phyloP scores from a whole-genome alignment of 139 green algal genomes.

The Deuterostichococcus epilithicus region DNA sequence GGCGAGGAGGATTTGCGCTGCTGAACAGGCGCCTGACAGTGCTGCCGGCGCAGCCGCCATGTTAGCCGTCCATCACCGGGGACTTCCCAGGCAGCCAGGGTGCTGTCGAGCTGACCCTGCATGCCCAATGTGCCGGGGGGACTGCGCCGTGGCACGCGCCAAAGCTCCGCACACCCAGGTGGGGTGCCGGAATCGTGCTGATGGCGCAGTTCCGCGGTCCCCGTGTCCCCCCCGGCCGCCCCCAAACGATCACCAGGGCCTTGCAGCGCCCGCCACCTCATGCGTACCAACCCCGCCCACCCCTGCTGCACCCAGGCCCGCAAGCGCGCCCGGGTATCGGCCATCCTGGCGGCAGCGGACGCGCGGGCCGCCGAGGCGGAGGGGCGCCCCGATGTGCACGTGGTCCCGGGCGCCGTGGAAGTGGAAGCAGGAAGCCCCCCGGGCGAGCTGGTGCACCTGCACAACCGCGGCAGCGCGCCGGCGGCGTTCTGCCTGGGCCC shows the following conservation, averaged over 20 bases:
- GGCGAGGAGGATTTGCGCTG: background rate
- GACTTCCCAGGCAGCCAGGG: background rate
- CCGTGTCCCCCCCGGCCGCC: too few relatives aligned
- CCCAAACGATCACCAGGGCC: background rate
- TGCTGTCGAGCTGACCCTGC: too few relatives aligned
- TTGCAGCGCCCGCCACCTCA: background rate
- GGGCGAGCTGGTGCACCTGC: background rate
- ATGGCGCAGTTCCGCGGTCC: too few relatives aligned
- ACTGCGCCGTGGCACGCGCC: too few relatives aligned
- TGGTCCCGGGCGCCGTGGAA: background rate
- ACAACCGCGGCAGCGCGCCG: background rate
- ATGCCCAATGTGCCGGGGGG: too few relatives aligned
- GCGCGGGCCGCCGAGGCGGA: too few relatives aligned
- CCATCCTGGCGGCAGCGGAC: background rate
- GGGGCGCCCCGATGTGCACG: background rate
- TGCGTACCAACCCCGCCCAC: conserved; percentile 16
- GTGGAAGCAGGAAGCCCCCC: background rate
- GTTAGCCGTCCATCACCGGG: background rate
- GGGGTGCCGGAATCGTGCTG: too few relatives aligned
- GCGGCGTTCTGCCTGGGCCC: conserved; percentile 3
- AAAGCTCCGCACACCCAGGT: too few relatives aligned
- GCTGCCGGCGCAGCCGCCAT: background rate
- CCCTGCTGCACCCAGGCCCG: too few relatives aligned
- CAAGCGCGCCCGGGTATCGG: conserved; percentile 5
- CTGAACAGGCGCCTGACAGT: conserved; percentile 6